A percentile compares a stretch with the other conserved stretches of the same genome.
These are phyloP conservation scores for Marasmius oreades DNA, from an alignment of 1,284 basidiomycete genomes.

Conservation along the genomic window DNA sequence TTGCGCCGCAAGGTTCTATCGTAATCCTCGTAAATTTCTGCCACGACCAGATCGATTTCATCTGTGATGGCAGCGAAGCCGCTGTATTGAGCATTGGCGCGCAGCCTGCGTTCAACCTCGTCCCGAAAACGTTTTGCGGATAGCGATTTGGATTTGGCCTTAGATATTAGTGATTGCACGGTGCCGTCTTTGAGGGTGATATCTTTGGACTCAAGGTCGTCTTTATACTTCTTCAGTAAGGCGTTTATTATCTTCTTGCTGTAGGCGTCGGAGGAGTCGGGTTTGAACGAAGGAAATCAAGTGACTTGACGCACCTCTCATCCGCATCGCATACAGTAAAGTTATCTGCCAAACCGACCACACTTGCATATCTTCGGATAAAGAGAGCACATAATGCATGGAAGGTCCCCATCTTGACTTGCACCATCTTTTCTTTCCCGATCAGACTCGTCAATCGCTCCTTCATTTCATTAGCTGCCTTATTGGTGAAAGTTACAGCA, in stretches of 20 bases:
- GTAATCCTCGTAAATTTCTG: constrained; percentile 67
- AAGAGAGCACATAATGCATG: constrained; percentile 78
- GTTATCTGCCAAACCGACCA: constrained; percentile 65
- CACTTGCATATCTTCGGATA: constrained; percentile 62
- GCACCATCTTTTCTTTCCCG: constrained; percentile 56
- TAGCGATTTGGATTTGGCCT: constrained; percentile 75
- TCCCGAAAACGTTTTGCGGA: constrained; percentile 44
- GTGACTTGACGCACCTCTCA: constrained; percentile 63
- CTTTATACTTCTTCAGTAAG: constrained; percentile 56
- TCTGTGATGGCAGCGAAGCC: constrained; percentile 15
- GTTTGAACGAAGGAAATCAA: background rate
- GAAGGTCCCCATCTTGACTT: constrained; percentile 79
- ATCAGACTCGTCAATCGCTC: constrained; percentile 70
- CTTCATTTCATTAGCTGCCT: constrained; percentile 89
- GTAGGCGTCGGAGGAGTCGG: constrained; percentile 12
- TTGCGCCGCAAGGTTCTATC: constrained; percentile 56
- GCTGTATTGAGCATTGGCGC: constrained; percentile 1
- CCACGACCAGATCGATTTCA: constrained; percentile 39
- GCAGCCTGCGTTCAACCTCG: constrained; percentile 16
- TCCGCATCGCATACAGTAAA: constrained; percentile 85
- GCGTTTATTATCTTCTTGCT: constrained; percentile 73
- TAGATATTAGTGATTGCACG: constrained; percentile 69
- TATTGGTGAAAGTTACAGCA: constrained; percentile 86
- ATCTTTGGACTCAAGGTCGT: constrained; percentile 42
- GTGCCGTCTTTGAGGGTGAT: constrained; percentile 60